phyloP scores from a whole-genome alignment of 2,329 filamentous ascomycete genomes.

The Talaromyces sp. region DNA sequence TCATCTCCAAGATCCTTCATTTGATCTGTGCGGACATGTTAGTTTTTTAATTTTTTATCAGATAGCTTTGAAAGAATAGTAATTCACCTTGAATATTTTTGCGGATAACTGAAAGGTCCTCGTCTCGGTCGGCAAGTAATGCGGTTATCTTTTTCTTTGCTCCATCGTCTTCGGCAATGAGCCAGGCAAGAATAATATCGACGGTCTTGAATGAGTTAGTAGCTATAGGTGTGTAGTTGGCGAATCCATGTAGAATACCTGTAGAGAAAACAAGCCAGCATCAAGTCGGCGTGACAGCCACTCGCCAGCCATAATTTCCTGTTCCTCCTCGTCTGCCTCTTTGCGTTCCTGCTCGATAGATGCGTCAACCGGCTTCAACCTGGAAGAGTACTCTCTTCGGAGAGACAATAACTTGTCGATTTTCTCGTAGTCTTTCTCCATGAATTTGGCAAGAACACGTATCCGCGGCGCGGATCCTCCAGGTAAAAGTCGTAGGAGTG shows the following conservation, averaged over 20 bases:
- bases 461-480: slow-evolving; percentile 74
- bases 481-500: slow-evolving; percentile 72
- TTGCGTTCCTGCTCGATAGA: slow-evolving; percentile 56
- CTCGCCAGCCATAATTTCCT: slow-evolving; percentile 59
- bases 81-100: slow-evolving; percentile 61
- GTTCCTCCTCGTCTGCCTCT: slow-evolving; percentile 52
- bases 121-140: slow-evolving; percentile 63
- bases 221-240: background rate
- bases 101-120: slow-evolving; percentile 58
- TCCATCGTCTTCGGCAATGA: slow-evolving; percentile 80
- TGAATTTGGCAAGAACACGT: slow-evolving; percentile 83
- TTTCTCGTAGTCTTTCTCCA: slow-evolving; percentile 91
- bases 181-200: slow-evolving; percentile 83
- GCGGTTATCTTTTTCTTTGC: slow-evolving; percentile 60
- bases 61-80: background rate
- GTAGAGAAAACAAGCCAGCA: slow-evolving; percentile 75
- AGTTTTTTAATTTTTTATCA: slow-evolving; percentile 9
- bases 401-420: slow-evolving; percentile 65
- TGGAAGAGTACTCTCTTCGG: slow-evolving; percentile 63
- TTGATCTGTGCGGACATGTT: slow-evolving; percentile 46
- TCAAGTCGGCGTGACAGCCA: slow-evolving; percentile 73
- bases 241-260: slow-evolving; percentile 36
- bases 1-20: slow-evolving; percentile 53
- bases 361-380: slow-evolving; percentile 58
- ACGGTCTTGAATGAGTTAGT: slow-evolving; percentile 47